Conservation (phyloP, 352 stramenopile genomes). For the Phytophthora podocarpi region DNA sequence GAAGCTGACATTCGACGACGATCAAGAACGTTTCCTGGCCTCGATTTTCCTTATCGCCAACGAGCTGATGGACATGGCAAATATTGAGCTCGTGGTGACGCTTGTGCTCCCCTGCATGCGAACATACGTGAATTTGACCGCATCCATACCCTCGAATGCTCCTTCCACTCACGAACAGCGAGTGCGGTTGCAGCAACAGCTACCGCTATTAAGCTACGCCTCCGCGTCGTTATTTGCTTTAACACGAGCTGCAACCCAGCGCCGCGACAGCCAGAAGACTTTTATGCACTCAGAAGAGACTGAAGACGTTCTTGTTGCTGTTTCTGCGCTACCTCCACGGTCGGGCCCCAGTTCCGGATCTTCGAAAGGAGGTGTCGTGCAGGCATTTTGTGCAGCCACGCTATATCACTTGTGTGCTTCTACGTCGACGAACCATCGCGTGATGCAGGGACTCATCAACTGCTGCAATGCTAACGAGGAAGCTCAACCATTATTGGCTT, state of each 20-base stretch:
- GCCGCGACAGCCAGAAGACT: constrained; percentile 54
- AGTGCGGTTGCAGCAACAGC: constrained; percentile 35
- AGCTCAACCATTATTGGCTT: constrained; percentile 68
- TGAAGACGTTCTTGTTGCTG: constrained; percentile 49
- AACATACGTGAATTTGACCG: constrained; percentile 20
- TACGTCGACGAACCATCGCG: constrained; percentile 44
- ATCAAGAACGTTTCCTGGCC: constrained; percentile 70
- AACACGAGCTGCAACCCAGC: constrained; percentile 55
- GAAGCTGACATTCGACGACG: constrained; percentile 60
- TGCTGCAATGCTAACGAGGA: constrained; percentile 80
- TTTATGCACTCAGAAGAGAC: constrained; percentile 48
- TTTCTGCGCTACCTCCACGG: constrained; percentile 45
- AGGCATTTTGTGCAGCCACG: constrained; percentile 76
- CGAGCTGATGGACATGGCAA: constrained; percentile 59
- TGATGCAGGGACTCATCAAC: constrained; percentile 69
- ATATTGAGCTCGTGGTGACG: constrained; percentile 64
- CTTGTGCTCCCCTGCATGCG: constrained; percentile 57
- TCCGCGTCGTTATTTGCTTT: constrained; percentile 59
- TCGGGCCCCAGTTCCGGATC: background rate
- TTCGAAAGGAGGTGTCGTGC: constrained; percentile 35
- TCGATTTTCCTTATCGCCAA: constrained; percentile 70
- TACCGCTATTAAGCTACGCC: constrained; percentile 53
- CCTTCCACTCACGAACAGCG: constrained; percentile 11
- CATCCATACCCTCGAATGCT: background rate
- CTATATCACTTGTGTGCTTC: constrained; percentile 80